Percentiles rank a stretch among this genome's conserved stretches.
phyloP scores from a whole-genome alignment of 371 early-diverging fungal genomes.

The Mortierella sp. region DNA sequence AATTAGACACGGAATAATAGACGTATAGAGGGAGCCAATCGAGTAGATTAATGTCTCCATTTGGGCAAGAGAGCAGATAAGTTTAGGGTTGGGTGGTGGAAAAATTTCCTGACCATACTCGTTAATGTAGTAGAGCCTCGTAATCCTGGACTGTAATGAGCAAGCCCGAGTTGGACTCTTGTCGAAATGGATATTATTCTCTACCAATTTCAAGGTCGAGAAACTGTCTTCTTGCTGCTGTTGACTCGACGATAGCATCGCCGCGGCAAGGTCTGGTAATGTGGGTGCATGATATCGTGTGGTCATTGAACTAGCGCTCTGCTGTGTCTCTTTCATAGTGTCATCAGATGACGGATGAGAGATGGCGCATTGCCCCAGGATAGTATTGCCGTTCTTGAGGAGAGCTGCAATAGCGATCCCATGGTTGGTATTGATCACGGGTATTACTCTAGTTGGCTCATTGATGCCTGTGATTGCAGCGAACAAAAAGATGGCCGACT shows the following conservation, averaged over 20 bases:
- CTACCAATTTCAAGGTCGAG: constrained; percentile 42
- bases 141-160: constrained; percentile 62
- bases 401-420: constrained; percentile 72
- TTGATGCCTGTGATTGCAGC: constrained; percentile 71
- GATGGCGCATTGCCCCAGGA: constrained; percentile 78
- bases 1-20: constrained; percentile 79
- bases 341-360: constrained; percentile 67
- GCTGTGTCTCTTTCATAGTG: constrained; percentile 25
- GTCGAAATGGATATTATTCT: constrained; percentile 55
- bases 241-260: constrained; percentile 34
- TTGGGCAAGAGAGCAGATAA: constrained; percentile 62
- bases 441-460: constrained; percentile 69
- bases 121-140: constrained; percentile 77
- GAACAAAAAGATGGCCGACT: constrained; percentile 77
- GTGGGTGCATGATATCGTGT: constrained; percentile 28
- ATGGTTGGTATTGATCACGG: constrained; percentile 72
- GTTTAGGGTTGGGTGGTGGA: constrained; percentile 73
- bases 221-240: constrained; percentile 48
- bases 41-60: constrained; percentile 73
- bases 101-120: constrained; percentile 78
- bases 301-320: constrained; percentile 20
- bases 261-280: constrained; percentile 36
- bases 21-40: constrained; percentile 81
- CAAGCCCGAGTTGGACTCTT: constrained; percentile 33
- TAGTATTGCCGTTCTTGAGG: constrained; percentile 65